Evolutionary conservation across 2,329 filamentous ascomycete species (phyloP), one percentile per base, ranked within the genome.

Genomic region (Chalaropsis thielavioides): DNA sequence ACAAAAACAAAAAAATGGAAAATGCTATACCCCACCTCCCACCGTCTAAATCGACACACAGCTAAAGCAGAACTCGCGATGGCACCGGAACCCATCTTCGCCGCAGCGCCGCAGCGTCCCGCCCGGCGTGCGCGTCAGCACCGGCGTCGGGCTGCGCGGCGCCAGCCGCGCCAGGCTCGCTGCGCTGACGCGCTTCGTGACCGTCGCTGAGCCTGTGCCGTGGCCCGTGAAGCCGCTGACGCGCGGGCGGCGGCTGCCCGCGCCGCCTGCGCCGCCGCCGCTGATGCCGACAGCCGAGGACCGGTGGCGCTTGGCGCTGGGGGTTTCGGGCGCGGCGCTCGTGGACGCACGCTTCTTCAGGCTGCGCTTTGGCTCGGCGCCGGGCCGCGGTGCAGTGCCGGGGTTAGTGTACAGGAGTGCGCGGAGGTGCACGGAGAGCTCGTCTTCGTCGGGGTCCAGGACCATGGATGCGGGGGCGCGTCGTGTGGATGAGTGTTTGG

Each of bases 61-160:
- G 10, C 75, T 76, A 69, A 86, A 84, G 72, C 83, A 86, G 73
- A 85, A 85, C 67, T 82, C 78, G 64, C 80, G 75, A 2, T 78
- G 78, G 67, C 83, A 86, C 17, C 73, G 74, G 70, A 80, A 85
- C 13, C 80, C 83, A 68, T 78, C 77, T 68, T 80, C 73, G 2
- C 83, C 83, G 66, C 83, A 86, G 15, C 75, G 75, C 62, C 79
- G 74, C 68, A 76, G 69, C 15, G 78, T 77, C 0, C 81, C 81
- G 1, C 80, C 77, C 0, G 81, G 80, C 10, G 80, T 82, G 68
- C 74, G 74, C 3, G 76, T 69, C 40, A 74, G 11, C 22, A 40
- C 44, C 15, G 60, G 60, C n/a, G 60, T 46, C 68, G 35, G 62
- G 63, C 44, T 62, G 7, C 17, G 43, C 5, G 22, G 19, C 22